Base-by-base conservation (phyloP, 257 asterid genomes). In the Primulina huaijiensis region DNA sequence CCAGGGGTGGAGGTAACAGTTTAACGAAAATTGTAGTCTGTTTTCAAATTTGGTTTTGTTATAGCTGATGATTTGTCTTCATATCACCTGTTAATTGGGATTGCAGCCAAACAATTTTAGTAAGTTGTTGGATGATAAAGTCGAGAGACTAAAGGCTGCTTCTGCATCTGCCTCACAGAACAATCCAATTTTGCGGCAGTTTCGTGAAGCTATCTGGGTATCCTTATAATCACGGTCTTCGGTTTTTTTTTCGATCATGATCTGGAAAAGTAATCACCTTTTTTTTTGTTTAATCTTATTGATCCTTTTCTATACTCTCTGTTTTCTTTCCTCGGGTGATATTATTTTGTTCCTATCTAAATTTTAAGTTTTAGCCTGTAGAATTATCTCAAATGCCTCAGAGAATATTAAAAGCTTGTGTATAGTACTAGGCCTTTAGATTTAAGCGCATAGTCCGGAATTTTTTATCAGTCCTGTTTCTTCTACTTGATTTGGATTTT, bases 121-220 rank as follows among this genome's bases (percentile, higher is more conserved):
- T 67, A 89, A 85, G 84, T 82, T 89, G 71, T 69, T 94, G 61
- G 90, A 87, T 27, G 85, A 79, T 72, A 88, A 91, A 81, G 79
- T 91, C 35, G 61, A 76, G 76, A 79, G 79, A 52, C 72, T 75
- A 59, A 86, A 76, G 81, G 78, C 84, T 69, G 72, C 69, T 67
- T 65, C 84, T 16, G 71, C 87, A 40, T 84, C 89, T 71, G 70
- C 23, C 64, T 38, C 85, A 6, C 86, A 88, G 76, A 85, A 83
- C 76, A 76, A 81, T 72, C 75, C 58, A 40, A 74, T 81, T 80
- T 64, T 94, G 71, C 81, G 99, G 37, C 94, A 89, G 67, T 94
- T 94, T 60, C 88, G 82, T 74, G 95, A 94, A 84, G 96, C 95
- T 74, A 71, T 94, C 70, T 94, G 99, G 97, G 97, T 94, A 87